A percentile compares a stretch with the other conserved stretches of the same genome.
Conservation (phyloP, 495 filamentous ascomycete species). For the Tricharina praecox region DNA sequence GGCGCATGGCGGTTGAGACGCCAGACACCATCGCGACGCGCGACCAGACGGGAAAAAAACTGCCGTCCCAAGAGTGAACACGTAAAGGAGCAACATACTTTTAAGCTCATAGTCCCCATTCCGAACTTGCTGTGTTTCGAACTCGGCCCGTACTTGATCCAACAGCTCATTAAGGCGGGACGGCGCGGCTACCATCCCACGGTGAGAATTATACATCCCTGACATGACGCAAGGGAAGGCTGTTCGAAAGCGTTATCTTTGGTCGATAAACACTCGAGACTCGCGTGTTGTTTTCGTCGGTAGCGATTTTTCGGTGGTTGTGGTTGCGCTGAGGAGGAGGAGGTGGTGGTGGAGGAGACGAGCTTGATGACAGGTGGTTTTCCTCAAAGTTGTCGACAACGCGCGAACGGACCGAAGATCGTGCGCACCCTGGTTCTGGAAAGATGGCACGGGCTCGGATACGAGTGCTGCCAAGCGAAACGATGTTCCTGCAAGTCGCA, state of each 20-base stretch:
- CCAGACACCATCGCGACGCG: too few relatives aligned
- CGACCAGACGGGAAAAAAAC: too few relatives aligned
- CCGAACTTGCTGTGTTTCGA: constrained; percentile 60
- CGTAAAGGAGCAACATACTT: constrained; percentile 55
- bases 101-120: constrained; percentile 74
- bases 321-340: neutral
- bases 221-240: constrained; percentile 31
- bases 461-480: constrained; percentile 2
- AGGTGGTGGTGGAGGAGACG: too few relatives aligned
- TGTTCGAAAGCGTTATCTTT: neutral
- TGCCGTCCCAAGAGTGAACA: too few relatives aligned
- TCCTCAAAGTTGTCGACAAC: neutral
- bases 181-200: constrained; percentile 58
- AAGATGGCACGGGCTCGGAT: constrained; percentile 3
- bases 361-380: neutral
- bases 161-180: constrained; percentile 79
- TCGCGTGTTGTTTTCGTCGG: neutral
- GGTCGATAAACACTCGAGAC: neutral
- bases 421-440: constrained; percentile 1
- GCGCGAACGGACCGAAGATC: neutral
- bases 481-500: constrained; percentile 6
- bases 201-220: constrained; percentile 69
- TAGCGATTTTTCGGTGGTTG: neutral
- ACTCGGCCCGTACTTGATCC: constrained; percentile 77
- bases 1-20: too few relatives aligned